phyloP scores from a whole-genome alignment of 1,284 basidiomycete species.

The Cutaneotrichosporon sp. region DNA sequence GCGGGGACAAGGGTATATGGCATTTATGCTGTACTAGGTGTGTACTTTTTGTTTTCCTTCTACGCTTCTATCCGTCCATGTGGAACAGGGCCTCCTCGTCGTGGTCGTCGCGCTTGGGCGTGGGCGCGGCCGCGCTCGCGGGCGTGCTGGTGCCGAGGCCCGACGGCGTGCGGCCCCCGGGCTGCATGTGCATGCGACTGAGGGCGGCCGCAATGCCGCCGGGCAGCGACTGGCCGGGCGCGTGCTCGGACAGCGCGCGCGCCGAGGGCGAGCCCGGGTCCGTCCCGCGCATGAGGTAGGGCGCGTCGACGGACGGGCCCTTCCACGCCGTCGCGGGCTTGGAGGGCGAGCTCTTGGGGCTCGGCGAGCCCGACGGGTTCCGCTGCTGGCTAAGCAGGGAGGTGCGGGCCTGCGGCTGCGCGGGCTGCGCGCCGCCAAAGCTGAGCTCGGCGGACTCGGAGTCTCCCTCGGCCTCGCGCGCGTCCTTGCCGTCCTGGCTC shows the following conservation, averaged over 20 bases:
- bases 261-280: conserved; percentile 43
- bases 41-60: conserved; percentile 8
- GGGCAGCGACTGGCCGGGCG: conserved; percentile 52
- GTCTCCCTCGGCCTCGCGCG: conserved; percentile 23
- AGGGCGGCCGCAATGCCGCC: conserved; percentile 51
- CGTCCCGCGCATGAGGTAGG: conserved; percentile 34
- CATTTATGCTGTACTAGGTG: background rate
- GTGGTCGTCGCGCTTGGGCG: conserved; percentile 21
- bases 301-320: conserved; percentile 28
- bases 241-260: conserved; percentile 48
- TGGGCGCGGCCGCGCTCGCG: background rate
- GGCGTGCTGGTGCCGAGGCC: conserved; percentile 16
- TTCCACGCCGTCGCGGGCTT: conserved; percentile 4
- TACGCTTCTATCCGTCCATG: conserved; percentile 23
- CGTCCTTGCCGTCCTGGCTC: conserved; percentile 49
- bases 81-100: conserved; percentile 30
- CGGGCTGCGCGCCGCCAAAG: conserved; percentile 34
- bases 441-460: conserved; percentile 29
- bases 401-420: conserved; percentile 28
- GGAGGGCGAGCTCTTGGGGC: conserved; percentile 17
- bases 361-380: conserved; percentile 24
- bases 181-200: conserved; percentile 50
- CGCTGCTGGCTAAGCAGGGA: conserved; percentile 43
- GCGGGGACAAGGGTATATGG: background rate
- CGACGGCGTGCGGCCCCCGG: conserved; percentile 13